phyloP scores from a whole-genome alignment of 352 stramenopile species.

The Peronospora farinosa region DNA sequence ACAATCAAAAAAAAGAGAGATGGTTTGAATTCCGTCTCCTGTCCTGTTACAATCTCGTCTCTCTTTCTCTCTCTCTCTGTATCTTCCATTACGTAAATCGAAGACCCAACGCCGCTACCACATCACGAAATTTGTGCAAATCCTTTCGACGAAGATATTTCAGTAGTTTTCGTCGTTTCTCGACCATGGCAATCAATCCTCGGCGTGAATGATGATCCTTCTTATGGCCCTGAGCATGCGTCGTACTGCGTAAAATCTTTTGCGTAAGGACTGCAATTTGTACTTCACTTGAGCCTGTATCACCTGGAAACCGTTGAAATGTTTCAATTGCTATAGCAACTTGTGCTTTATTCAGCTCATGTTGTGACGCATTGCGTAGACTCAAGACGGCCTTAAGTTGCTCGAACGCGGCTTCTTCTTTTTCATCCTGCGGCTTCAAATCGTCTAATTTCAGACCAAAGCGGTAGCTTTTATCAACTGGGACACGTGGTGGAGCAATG shows the following conservation, averaged over 20 bases:
- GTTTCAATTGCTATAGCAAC: conserved; percentile 73
- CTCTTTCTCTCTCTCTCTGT: neutral
- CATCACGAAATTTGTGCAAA: conserved; percentile 68
- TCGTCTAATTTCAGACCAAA: conserved; percentile 61
- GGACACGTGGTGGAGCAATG: conserved; percentile 53
- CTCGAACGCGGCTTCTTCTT: conserved; percentile 34
- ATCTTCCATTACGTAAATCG: conserved; percentile 52
- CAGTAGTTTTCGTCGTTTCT: conserved; percentile 81
- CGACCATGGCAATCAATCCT: conserved; percentile 79
- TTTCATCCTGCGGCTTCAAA: conserved; percentile 35
- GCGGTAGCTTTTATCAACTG: conserved; percentile 48
- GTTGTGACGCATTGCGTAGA: conserved; percentile 73
- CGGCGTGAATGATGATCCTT: conserved; percentile 85
- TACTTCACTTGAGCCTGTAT: conserved; percentile 82
- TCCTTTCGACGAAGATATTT: conserved; percentile 82
- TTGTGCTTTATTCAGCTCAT: conserved; percentile 78
- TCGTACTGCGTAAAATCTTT: conserved; percentile 75
- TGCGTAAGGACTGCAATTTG: conserved; percentile 83
- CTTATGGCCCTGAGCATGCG: conserved; percentile 73
- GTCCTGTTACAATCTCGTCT: conserved; percentile 1
- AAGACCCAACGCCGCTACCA: conserved; percentile 69
- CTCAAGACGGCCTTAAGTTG: conserved; percentile 68
- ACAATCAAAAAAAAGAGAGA: too few species aligned
- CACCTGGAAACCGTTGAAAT: conserved; percentile 81
- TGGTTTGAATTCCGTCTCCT: too few species aligned